Base-by-base conservation (phyloP, 164 flowering plant species). In the Aristolochia fimbriata region DNA sequence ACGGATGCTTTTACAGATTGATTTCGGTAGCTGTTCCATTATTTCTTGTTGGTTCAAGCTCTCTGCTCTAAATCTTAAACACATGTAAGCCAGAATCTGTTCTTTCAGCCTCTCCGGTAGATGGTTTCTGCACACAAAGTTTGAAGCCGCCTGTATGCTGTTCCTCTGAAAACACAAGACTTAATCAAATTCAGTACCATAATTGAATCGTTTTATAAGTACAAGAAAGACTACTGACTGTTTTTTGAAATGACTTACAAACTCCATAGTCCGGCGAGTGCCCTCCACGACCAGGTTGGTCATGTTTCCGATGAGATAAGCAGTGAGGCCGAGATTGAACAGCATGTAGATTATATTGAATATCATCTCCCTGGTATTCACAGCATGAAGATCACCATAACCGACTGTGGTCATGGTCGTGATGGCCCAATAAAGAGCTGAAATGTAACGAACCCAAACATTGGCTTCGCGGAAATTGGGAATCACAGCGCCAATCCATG, bases 381-480 rank as follows among this genome's bases (percentile, higher is more conserved):
- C 92, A 17, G 98, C 97, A 72, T 93, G 97, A 24, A 93, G 73
- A 47, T 93, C 98, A 6, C 98, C 98, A 65, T 93, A 93, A 15
- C 98, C 98, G 51, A 90, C 97, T 1, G 97, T 90, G 25, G 84
- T 87, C 96, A 93, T 83, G 67, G 98, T 93, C 65, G 90, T 87
- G 57, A 81, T 66, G 58, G 98, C 83, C 97, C 97, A 90, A 59
- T 93, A 93, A 22, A 93, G 62, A 41, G 98, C 81, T 12, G 92
- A 77, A 50, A 87, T 74, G 59, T 93, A 93, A 31, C 91, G 59
- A 37, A 82, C 65, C 81, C 81, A 70, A 21, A 87, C 82, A 65
- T 77, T 75, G 9, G 80, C 77, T 65, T 90, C 84, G 63, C 74
- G 76, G 72, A 84, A 89, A 69, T 89, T 84, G 0, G 96, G 97